Evolutionary conservation across 2,329 filamentous ascomycete genomes (phyloP).

Genomic region (Septoria petroselini): DNA sequence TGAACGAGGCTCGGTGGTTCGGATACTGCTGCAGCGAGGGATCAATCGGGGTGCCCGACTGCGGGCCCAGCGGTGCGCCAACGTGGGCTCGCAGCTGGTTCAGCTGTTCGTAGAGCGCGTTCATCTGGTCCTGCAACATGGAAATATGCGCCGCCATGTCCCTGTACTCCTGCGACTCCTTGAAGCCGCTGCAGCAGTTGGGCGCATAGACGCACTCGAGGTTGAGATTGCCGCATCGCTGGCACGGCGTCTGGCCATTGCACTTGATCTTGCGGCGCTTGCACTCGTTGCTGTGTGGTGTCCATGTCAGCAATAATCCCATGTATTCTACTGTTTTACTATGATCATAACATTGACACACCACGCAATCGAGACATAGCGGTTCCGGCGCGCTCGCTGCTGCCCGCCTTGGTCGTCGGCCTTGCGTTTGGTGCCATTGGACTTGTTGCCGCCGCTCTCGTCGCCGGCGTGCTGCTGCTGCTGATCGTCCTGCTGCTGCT

Average conservation of each 20-base stretch:
- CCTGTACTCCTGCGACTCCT: constrained; percentile 89
- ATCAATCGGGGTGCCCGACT: constrained; percentile 34
- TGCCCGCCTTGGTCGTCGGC: constrained; percentile 44
- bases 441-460: constrained; percentile 14
- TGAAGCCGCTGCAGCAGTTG: constrained; percentile 76
- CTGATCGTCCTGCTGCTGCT: constrained; percentile 22
- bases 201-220: constrained; percentile 64
- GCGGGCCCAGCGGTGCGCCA: constrained; percentile 18
- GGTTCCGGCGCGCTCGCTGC: constrained; percentile 59
- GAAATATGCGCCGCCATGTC: constrained; percentile 72
- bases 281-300: constrained; percentile 62
- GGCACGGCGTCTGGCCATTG: constrained; percentile 63
- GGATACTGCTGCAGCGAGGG: constrained; percentile 35
- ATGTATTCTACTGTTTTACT: no score
- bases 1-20: constrained; percentile 21
- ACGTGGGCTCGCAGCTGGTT: constrained; percentile 59
- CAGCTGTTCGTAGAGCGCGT: constrained; percentile 69
- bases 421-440: constrained; percentile 42
- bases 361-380: constrained; percentile 67
- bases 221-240: constrained; percentile 62
- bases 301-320: no score
- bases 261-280: constrained; percentile 67
- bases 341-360: no score
- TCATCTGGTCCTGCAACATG: constrained; percentile 79
- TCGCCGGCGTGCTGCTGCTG: constrained; percentile 20